These are phyloP conservation scores for Globisporangium sylvaticum DNA, from an alignment of 352 stramenopile species.

Conservation along the genomic window DNA sequence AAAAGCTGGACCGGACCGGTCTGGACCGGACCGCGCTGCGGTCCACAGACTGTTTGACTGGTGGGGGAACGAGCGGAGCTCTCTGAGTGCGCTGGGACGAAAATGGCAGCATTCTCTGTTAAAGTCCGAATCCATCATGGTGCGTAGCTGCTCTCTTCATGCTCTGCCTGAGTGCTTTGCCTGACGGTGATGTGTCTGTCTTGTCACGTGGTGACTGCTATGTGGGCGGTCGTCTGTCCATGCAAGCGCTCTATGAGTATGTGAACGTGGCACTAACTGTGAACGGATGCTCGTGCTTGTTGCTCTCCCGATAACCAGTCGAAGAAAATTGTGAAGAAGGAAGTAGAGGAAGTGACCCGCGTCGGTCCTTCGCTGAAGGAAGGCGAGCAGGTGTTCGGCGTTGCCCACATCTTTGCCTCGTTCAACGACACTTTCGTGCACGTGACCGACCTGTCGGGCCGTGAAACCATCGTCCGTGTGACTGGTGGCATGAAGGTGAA, in stretches of 20 bases:
- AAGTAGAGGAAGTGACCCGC: conserved; percentile 91
- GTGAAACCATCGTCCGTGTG: conserved; percentile 99
- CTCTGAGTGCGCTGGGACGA: background rate
- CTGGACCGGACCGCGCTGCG: background rate
- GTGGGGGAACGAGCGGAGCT: conserved; percentile 2
- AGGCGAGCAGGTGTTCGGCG: conserved; percentile 98
- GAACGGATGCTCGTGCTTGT: background rate
- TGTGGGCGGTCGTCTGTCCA: background rate
- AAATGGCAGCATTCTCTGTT: conserved; percentile 54
- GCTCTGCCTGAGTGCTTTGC: too few relatives aligned
- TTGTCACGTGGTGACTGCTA: background rate
- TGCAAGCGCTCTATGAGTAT: background rate
- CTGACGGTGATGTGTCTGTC: too few relatives aligned
- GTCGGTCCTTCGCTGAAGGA: conserved; percentile 94
- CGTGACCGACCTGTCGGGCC: conserved; percentile 99
- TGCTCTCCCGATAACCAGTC: conserved; percentile 27
- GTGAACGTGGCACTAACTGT: background rate
- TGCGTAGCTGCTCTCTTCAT: conserved; percentile 29
- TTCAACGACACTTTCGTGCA: conserved; percentile 99
- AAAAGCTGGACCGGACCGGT: background rate
- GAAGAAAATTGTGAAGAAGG: conserved; percentile 86
- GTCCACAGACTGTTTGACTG: conserved; percentile 20
- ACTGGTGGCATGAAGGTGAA: conserved; percentile 99
- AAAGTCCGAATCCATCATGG: conserved; percentile 87
- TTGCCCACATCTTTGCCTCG: conserved; percentile 99